phyloP scores from a whole-genome alignment of 176 grass and related monocot genomes.

The Otatea glauca region DNA sequence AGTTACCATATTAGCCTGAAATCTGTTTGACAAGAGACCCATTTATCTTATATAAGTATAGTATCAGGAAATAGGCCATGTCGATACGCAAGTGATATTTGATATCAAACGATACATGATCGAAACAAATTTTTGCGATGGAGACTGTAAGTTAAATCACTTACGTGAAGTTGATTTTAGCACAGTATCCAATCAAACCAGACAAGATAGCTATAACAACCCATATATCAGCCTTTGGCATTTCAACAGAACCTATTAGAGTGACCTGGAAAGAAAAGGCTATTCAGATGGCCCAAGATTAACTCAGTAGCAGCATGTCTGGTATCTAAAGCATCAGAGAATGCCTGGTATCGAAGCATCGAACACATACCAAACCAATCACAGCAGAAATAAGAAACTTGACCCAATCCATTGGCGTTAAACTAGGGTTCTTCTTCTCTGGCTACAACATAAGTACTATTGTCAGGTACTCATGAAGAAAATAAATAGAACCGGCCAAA shows the following conservation, averaged over 20 bases:
- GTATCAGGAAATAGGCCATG: neutral
- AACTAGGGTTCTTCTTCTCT: constrained; percentile 97
- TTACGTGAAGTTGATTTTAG: constrained; percentile 93
- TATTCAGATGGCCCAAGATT: constrained; percentile 41
- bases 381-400: constrained; percentile 88
- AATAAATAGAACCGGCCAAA: constrained; percentile 25
- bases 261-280: constrained; percentile 67
- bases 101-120: neutral
- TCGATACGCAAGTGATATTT: neutral
- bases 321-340: constrained; percentile 1
- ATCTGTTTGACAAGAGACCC: constrained; percentile 52
- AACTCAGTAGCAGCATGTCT: constrained; percentile 23
- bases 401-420: constrained; percentile 99
- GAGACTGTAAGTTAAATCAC: constrained; percentile 11
- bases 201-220: constrained; percentile 82
- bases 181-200: constrained; percentile 88
- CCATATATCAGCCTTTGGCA: constrained; percentile 94
- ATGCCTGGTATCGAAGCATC: constrained; percentile 16
- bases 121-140: neutral
- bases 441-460: constrained; percentile 58
- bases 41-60: neutral
- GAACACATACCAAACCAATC: constrained; percentile 75
- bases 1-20: constrained; percentile 72
- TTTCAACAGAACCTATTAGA: constrained; percentile 83
- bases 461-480: constrained; percentile 17